phyloP scores from a whole-genome alignment of 1,284 basidiomycete genomes.

The Ustilago cynodontis region DNA sequence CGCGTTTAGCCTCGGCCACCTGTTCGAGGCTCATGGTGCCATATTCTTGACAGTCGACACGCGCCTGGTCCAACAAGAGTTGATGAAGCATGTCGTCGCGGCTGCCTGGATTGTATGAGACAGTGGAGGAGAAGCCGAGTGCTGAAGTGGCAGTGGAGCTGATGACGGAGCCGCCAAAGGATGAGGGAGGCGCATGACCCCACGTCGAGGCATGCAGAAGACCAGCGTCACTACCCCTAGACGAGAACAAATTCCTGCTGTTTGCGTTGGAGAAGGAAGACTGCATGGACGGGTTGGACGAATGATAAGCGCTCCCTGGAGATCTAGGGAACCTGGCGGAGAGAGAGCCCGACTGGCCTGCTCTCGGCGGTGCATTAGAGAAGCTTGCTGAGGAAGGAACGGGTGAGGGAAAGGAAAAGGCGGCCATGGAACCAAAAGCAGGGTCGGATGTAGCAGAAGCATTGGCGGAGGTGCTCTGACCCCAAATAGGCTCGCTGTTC shows the following conservation, averaged over 20 bases:
- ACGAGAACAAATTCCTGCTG: conserved; percentile 6
- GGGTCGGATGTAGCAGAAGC: conserved; percentile 5
- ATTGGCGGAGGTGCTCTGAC: conserved; percentile 26
- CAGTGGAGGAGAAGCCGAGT: conserved; percentile 22
- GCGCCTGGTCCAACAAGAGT: conserved; percentile 48
- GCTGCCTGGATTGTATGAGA: conserved; percentile 27
- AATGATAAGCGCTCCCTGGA: conserved; percentile 29
- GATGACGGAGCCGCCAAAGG: conserved; percentile 38
- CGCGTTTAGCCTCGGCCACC: conserved; percentile 52
- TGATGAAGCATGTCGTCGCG: conserved; percentile 52
- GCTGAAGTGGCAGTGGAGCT: conserved; percentile 28
- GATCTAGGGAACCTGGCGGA: conserved; percentile 20
- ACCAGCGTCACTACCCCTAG: conserved; percentile 19
- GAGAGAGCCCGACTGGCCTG: conserved; percentile 1
- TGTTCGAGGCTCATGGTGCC: conserved; percentile 50
- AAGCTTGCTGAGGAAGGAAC: conserved; percentile 14
- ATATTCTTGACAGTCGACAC: conserved; percentile 56
- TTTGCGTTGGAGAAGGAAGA: conserved; percentile 30
- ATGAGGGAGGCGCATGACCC: conserved; percentile 47
- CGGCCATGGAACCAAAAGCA: conserved; percentile 20
- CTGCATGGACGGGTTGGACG: conserved; percentile 36
- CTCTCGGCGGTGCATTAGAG: background rate
- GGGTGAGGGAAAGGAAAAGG: conserved; percentile 34
- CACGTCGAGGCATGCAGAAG: conserved; percentile 35
- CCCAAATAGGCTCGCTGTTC: conserved; percentile 43